Evolutionary conservation across 129 eudicot genomes (phyloP).

Genomic region (Apium graveolens): DNA sequence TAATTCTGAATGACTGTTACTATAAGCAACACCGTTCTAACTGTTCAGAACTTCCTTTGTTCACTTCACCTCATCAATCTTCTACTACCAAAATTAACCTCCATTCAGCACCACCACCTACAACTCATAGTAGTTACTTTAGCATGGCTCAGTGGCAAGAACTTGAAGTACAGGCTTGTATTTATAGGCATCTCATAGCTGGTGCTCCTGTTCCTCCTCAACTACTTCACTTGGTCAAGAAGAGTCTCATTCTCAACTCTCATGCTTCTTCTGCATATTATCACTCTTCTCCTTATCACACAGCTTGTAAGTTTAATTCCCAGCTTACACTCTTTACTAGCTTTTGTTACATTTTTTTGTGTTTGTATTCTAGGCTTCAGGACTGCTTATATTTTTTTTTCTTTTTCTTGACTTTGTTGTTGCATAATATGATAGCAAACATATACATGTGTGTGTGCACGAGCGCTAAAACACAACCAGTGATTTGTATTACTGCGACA

Average conservation of each 20-base stretch:
- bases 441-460: too few relatives aligned
- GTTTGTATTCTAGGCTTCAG: neutral
- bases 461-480: too few relatives aligned
- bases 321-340: neutral
- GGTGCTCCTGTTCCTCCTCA: constrained; percentile 76
- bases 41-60: constrained; percentile 32
- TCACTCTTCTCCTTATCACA: constrained; percentile 4
- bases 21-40: constrained; percentile 16
- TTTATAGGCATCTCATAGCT: constrained; percentile 66
- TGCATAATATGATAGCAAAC: neutral
- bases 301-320: constrained; percentile 42
- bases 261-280: constrained; percentile 34
- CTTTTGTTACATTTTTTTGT: neutral
- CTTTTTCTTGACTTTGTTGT: too few relatives aligned
- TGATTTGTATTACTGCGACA: too few relatives aligned
- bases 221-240: constrained; percentile 67
- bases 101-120: constrained; percentile 8
- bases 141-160: constrained; percentile 93
- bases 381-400: neutral
- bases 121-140: constrained; percentile 35
- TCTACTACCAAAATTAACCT: constrained; percentile 14
- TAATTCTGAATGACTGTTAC: constrained; percentile 20
- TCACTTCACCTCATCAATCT: constrained; percentile 31
- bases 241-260: constrained; percentile 31
- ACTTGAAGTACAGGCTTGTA: constrained; percentile 83